Base-by-base conservation (phyloP, 306 rosid genomes). In the Rosa persica region DNA sequence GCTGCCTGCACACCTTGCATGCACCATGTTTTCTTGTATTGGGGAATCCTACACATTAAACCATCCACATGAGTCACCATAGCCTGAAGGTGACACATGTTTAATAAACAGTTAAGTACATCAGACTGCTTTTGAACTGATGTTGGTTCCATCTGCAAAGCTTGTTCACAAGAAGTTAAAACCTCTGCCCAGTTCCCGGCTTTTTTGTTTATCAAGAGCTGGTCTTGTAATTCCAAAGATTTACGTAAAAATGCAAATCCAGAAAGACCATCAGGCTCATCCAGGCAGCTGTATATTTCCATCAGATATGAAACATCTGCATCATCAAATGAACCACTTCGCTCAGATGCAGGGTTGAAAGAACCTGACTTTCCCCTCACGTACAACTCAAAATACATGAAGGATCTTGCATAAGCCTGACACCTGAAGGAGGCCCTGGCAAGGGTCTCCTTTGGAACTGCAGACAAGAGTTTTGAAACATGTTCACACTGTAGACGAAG, bases 1-100 rank as follows among this genome's bases (percentile, higher is more conserved):
- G 98, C 98, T 77, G 98, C 98, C 87, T 95, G 98, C 82, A 95
- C 93, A 79, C 98, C 98, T 87, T 95, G 98, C 97, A 93, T 92
- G 86, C 93, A 95, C 98, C 98, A 95, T 57, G 89, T 88, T 87
- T 95, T 92, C 89, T 91, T 95, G 89, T 91, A 95, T 58, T 81
- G 81, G 68, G 97, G 98, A 81, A 91, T 84, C 85, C 98, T 86
- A 77, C 92, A 91, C 66, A 91, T 85, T 73, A 95, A 88, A 73
- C 98, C 98, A 91, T 95, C 98, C 83, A 95, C 98, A 83, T 91
- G 97, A 78, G 97, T 95, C 70, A 88, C 97, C 98, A 95, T 92
- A 43, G 98, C 98, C 86, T 95, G 98, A 85, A 95, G 98, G 84
- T 95, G 98, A 86, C 96, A 95, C 98, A 95, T 92, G 82, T 95